phyloP scores from a whole-genome alignment of 2,329 filamentous ascomycete species.

The Raffaelea albimanens region DNA sequence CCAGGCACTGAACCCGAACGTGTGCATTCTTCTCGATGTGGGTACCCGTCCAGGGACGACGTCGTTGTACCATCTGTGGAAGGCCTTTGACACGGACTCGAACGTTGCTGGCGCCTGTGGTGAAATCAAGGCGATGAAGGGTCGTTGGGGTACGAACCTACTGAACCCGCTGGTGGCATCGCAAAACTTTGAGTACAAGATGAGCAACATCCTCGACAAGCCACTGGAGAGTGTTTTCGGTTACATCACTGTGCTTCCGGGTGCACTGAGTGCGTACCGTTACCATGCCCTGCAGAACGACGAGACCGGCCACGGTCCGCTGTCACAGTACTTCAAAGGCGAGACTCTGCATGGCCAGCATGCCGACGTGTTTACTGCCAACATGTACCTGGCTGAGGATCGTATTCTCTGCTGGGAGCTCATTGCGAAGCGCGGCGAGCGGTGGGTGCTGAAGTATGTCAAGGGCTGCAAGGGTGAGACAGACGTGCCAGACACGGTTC shows the following conservation, averaged over 20 bases:
- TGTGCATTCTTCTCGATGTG: slow-evolving; percentile 94
- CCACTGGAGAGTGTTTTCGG: slow-evolving; percentile 95
- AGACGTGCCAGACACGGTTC: slow-evolving; percentile 91
- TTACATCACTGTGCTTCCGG: slow-evolving; percentile 94
- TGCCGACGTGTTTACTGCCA: slow-evolving; percentile 58
- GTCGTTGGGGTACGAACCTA: slow-evolving; percentile 69
- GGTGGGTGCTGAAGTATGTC: slow-evolving; percentile 97
- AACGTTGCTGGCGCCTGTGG: slow-evolving; percentile 95
- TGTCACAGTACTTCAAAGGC: slow-evolving; percentile 99
- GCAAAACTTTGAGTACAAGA: slow-evolving; percentile 99
- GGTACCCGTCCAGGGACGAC: slow-evolving; percentile 84
- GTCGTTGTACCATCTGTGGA: slow-evolving; percentile 97
- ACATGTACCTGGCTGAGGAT: slow-evolving; percentile 89
- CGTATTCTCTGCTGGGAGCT: slow-evolving; percentile 90
- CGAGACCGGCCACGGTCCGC: slow-evolving; percentile 83
- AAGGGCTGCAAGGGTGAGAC: slow-evolving; percentile 95
- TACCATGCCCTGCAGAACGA: slow-evolving; percentile 97
- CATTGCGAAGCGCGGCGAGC: slow-evolving; percentile 86
- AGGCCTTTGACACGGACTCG: slow-evolving; percentile 95
- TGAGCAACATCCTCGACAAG: slow-evolving; percentile 98
- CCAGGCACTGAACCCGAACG: slow-evolving; percentile 82
- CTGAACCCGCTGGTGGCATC: slow-evolving; percentile 92
- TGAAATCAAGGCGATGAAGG: slow-evolving; percentile 96
- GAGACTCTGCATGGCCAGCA: slow-evolving; percentile 94
- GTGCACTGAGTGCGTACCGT: slow-evolving; percentile 88